Evolutionary conservation across 805 yeast genomes (phyloP), one percentile per base, ranked within the genome.

Genomic region (Kazachstania viticola): DNA sequence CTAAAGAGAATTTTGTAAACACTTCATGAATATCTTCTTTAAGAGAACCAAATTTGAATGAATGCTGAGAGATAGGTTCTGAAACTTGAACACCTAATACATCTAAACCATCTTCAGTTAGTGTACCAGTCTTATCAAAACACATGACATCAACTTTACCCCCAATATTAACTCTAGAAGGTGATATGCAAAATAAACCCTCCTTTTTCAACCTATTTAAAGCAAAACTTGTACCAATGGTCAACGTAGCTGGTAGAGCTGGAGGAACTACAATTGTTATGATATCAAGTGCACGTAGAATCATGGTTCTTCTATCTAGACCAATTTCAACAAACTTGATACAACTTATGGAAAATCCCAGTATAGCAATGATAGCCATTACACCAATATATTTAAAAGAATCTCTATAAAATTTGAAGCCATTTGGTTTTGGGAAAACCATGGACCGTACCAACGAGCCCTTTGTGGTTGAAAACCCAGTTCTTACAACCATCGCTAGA

Each of bases 191-290:
- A 46, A 77, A 91, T 2, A 93, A 76, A 25, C 70, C 62, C 37
- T 71, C 69, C 37, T 67, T 59, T 39, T 83, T 75, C 39, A 91
- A 62, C 39, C 97, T 66, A 19, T 74, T 65, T 17, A 91, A 58
- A 0, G 98, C 94, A 62, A 91, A 87, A 42, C 88, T 83, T 0
- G 96, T 87, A 14, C 98, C 99, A 37, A 91, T 88, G 0, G 98
- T 85, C 38, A 91, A 62, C 0, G 99, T 91, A 0, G 98, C 98
- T 0, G 99, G 99, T 28, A 91, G 65, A 0, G 98, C 98, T 1
- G 99, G 99, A 1, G 99, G 99, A 1, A 91, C 95, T 5, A 91
- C 98, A 52, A 91, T 85, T 0, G 99, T 91, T 33, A 91, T 79
- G 32, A 91, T 72, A 59, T 91, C 99, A 34, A 91, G 62, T 0